Evolutionary conservation across 768 basidiomycete genomes (phyloP), one percentile per base, ranked within the genome.

Genomic region (Arthromyces matolae): DNA sequence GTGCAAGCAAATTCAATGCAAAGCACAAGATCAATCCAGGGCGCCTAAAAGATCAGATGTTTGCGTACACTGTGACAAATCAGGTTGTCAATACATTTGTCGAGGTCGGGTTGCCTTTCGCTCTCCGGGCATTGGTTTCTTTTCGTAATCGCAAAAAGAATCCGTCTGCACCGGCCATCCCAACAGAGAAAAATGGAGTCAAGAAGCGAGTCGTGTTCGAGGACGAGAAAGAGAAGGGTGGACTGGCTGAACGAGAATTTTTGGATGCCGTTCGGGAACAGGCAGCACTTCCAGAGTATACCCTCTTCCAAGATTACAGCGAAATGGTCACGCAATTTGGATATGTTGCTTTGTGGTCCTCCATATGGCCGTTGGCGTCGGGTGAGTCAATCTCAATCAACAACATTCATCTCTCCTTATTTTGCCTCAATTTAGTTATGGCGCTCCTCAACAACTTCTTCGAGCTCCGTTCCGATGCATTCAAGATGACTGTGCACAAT

Each of bases 261-360:
- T 66, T 99, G 62, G 86, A 90, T 58, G 69, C 75, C 38, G 85
- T 96, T 20, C 73, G 92, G 48, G 70, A 71, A 41, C 86, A 98
- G 68, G 84, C 85, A 5, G 78, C 80, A 20, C 71, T 94, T 39
- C 89, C 93, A 0, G 83, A 83, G 31, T 93, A 94, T 58, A 78
- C 83, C 28, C 71, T 87, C 5, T 93, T 91, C 58, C 79, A 73
- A 43, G 95, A 97, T 68, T 99, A 95, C 66, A 83, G 82, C 59
- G 96, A 99, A 70, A 97, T 99, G 94, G 89, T 89, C 13, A 86
- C 88, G 8, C 92, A 94, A 60, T 96, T 95, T 63, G 94, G 95
- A 0, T 93, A 95, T 61, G 83, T 97, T 24, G 83, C 82, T 7
- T 71, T 97, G 18, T 98, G 93, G 92, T 89, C 84, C 37, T 84